Conservation (phyloP, 164 flowering plant species). For the Houttuynia cordata region DNA sequence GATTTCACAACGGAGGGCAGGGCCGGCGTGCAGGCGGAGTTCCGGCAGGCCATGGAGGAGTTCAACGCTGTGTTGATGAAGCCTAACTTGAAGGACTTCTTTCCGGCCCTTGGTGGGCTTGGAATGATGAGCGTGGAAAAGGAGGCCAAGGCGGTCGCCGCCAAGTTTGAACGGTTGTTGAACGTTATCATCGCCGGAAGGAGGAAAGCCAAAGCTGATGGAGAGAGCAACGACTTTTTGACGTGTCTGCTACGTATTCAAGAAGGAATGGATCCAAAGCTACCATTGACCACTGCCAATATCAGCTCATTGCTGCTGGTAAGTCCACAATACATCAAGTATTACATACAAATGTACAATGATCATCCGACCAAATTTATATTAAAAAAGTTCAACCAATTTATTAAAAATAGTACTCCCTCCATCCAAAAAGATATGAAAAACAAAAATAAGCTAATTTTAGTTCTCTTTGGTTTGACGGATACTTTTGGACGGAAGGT, state of each 20-base stretch:
- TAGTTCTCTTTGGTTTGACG: no score
- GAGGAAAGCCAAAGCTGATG: constrained; percentile 15
- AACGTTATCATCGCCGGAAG: constrained; percentile 10
- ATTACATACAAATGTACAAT: no score
- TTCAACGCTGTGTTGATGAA: constrained; percentile 19
- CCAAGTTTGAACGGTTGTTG: constrained; percentile 22
- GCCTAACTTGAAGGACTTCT: constrained; percentile 39
- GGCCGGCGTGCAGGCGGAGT: constrained; percentile 24
- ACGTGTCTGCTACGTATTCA: constrained; percentile 25
- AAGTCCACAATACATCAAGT: neutral
- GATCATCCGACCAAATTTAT: no score
- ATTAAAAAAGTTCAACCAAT: no score
- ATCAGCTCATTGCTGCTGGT: neutral
- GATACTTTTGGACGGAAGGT: no score
- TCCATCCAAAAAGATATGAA: no score
- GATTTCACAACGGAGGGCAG: constrained; percentile 15
- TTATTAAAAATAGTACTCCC: no score
- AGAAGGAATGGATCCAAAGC: neutral
- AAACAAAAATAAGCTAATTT: no score
- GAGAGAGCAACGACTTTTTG: constrained; percentile 18
- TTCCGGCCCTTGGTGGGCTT: constrained; percentile 25
- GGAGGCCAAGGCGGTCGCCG: constrained; percentile 8
- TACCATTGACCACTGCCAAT: neutral
- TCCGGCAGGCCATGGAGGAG: constrained; percentile 9
- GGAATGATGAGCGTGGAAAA: constrained; percentile 36